Conservation (phyloP, 306 rosid genomes). For the Delonix regia region DNA sequence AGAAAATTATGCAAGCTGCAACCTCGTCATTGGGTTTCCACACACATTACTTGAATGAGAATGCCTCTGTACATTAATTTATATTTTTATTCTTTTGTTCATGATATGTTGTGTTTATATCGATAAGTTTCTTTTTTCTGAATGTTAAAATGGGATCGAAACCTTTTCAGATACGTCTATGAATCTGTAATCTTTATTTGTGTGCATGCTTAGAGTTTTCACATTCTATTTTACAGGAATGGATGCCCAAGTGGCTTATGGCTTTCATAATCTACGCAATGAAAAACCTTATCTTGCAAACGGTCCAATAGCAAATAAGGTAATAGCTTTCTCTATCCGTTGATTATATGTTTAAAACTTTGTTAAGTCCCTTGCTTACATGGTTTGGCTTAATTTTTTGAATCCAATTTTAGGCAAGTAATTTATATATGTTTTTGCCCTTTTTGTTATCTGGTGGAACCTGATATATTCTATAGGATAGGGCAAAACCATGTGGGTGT, state of each 20-base stretch:
- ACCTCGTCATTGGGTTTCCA: constrained; percentile 15
- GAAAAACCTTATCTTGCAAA: constrained; percentile 93
- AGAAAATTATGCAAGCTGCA: constrained; percentile 25
- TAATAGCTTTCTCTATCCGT: constrained; percentile 32
- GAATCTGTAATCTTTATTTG: constrained; percentile 26
- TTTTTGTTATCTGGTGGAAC: no score
- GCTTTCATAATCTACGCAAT: constrained; percentile 90
- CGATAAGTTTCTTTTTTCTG: constrained; percentile 9
- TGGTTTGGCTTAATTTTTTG: constrained; percentile 24
- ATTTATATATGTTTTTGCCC: background rate
- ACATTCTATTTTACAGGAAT: constrained; percentile 67
- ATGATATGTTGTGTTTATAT: background rate
- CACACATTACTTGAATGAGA: constrained; percentile 22
- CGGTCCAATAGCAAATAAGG: constrained; percentile 96
- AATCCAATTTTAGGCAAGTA: constrained; percentile 14
- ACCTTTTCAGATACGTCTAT: constrained; percentile 1
- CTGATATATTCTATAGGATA: no score
- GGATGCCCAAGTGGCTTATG: constrained; percentile 99
- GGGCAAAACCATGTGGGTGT: no score
- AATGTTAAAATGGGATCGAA: constrained; percentile 19
- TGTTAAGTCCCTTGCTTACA: background rate
- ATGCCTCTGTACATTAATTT: constrained; percentile 16
- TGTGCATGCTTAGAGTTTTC: constrained; percentile 19
- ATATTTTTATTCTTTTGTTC: constrained; percentile 6
- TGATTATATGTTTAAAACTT: constrained; percentile 10